A percentile compares a stretch with the other conserved stretches of the same genome.
Conservation (phyloP, 1,284 basidiomycete species). For the Singerocomus inundabilis region DNA sequence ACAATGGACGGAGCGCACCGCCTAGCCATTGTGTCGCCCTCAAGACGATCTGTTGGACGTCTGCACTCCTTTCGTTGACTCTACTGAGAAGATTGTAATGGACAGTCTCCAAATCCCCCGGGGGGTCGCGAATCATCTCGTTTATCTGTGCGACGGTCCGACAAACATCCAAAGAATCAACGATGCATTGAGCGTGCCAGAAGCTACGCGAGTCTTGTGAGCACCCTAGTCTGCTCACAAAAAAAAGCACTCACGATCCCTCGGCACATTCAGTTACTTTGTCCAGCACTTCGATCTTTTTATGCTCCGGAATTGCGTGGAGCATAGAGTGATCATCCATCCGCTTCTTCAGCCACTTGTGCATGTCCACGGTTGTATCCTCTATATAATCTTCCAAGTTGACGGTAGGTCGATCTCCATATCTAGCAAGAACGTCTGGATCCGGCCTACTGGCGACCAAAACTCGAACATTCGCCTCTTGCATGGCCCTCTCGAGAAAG, state of each 20-base stretch:
- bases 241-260: constrained; percentile 24
- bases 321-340: constrained; percentile 26
- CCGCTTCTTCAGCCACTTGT: constrained; percentile 27
- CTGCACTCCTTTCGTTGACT: constrained; percentile 24
- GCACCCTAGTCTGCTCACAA: background rate
- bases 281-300: constrained; percentile 27
- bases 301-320: constrained; percentile 23
- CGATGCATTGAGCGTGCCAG: constrained; percentile 29
- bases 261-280: constrained; percentile 5
- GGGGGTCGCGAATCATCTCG: constrained; percentile 17
- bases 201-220: constrained; percentile 18
- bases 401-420: constrained; percentile 20
- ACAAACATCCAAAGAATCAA: constrained; percentile 28
- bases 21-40: constrained; percentile 27
- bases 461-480: constrained; percentile 25
- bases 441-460: constrained; percentile 27
- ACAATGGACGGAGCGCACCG: constrained; percentile 30
- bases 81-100: constrained; percentile 25
- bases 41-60: constrained; percentile 28
- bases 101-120: constrained; percentile 22
- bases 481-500: constrained; percentile 26
- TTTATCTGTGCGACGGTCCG: constrained; percentile 28
- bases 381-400: constrained; percentile 26
- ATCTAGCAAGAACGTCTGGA: constrained; percentile 16
- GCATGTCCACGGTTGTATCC: constrained; percentile 22